Conservation (phyloP, 495 filamentous ascomycete genomes). For the Lasiosphaeriaceae sp. region DNA sequence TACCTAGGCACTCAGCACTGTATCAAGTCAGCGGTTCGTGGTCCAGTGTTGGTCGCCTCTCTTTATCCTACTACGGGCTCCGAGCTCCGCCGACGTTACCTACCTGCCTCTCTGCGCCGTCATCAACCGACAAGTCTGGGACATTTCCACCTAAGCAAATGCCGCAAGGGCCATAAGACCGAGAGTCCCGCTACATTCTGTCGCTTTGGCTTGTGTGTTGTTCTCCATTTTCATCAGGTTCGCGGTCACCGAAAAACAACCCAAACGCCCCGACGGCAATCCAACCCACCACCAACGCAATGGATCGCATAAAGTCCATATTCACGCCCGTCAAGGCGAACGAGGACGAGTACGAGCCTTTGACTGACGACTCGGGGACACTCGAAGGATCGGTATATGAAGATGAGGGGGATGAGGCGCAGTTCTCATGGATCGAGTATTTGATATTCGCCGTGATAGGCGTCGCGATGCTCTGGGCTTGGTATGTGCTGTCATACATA, state of each 20-base stretch:
- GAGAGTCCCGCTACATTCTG: no score
- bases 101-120: no score
- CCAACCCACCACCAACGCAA: conserved; percentile 1
- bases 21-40: background rate
- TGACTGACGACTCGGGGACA: conserved; percentile 36
- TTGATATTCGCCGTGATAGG: conserved; percentile 80
- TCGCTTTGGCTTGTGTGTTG: no score
- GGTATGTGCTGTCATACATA: conserved; percentile 52
- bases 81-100: no score
- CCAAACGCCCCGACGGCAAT: background rate
- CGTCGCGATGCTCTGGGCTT: conserved; percentile 93
- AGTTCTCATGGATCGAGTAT: conserved; percentile 80
- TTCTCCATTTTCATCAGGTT: no score
- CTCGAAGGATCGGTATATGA: conserved; percentile 26
- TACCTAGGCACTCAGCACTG: no score
- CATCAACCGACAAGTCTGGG: no score
- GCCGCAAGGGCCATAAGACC: no score
- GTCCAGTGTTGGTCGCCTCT: background rate
- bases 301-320: conserved; percentile 28
- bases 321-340: conserved; percentile 31
- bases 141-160: no score
- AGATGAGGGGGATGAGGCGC: conserved; percentile 35
- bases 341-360: conserved; percentile 54
- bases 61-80: background rate
- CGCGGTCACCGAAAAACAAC: no score